Base-by-base conservation (phyloP, 2,329 filamentous ascomycete species). In the Monosporascus sp. region DNA sequence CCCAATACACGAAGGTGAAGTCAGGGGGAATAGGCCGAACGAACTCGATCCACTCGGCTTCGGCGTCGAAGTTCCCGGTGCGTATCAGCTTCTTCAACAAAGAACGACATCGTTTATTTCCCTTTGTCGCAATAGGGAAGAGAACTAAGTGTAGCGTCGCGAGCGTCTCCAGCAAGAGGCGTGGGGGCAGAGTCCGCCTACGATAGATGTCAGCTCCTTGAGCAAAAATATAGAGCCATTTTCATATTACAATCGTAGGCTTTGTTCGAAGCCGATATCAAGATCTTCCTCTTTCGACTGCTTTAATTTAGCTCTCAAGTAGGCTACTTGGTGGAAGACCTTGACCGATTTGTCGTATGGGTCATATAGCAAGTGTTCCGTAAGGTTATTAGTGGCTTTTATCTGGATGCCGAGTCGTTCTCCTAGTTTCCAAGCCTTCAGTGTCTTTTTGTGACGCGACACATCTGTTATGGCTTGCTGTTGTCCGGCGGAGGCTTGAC, bases 251-350 rank as follows among this genome's bases (percentile, higher is more conserved):
- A 46, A 11, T 31, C 25, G 2, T 20, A 50, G 20, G 41, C 43
- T 54, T 24, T 38, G 3, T 37, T 38, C 43, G 37, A 50, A 54
- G 6, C 25, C 37, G 14, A 37, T 20, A 20, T 54, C 46, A 17
- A 54, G 38, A 24, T 22, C 37, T 17, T 38, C 38, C 6, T 54
- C 20, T 22, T 37, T 50, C 3, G 48, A 47, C 20, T 41, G 41
- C 11, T 39, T 31, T 27, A 54, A 45, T 9, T 54, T 43, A 4
- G 44, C 44, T 14, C 52, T 49, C 38, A 54, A 18, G 18, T 48
- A 55, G 6, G 50, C 47, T 14, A 49, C 53, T n/a, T 55, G 53
- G 47, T 55, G 53, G 44, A 55, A 55, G 3, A 55, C 25, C n/a
- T 41, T 48, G 20, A 55, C 43, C 14, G 48, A 51, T 24, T 27